Percentiles rank a stretch among this genome's conserved stretches.
phyloP scores from a whole-genome alignment of 164 flowering plant genomes.

The Vitis rotundifolia region DNA sequence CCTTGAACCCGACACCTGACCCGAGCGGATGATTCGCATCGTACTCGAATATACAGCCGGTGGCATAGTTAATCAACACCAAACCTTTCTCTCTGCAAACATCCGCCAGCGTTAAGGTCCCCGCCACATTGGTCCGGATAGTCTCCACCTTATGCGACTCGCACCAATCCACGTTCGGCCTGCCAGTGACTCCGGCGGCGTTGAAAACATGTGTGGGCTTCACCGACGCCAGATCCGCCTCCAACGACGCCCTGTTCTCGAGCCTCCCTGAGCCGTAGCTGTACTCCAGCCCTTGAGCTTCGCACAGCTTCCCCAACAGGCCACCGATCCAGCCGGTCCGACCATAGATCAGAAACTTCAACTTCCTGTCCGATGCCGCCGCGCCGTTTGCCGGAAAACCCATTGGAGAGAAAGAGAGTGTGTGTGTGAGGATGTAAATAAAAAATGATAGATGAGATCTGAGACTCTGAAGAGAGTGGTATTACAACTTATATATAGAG shows the following conservation, averaged over 20 bases:
- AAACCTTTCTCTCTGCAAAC: constrained; percentile 53
- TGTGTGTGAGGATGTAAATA: background rate
- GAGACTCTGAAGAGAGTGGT: background rate
- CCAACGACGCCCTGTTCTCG: constrained; percentile 48
- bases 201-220: constrained; percentile 67
- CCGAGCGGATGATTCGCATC: constrained; percentile 49
- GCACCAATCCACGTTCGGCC: constrained; percentile 79
- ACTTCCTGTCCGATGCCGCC: constrained; percentile 14
- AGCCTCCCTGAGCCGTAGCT: constrained; percentile 61
- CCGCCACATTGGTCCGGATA: constrained; percentile 60
- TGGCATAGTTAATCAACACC: constrained; percentile 57
- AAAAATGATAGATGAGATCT: background rate
- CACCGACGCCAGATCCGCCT: constrained; percentile 41
- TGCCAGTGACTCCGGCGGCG: constrained; percentile 73
- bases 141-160: constrained; percentile 76
- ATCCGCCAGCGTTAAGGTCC: constrained; percentile 63
- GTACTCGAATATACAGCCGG: constrained; percentile 72
- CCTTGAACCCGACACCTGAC: constrained; percentile 66
- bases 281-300: constrained; percentile 40
- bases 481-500: too few relatives aligned
- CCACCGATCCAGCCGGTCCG: constrained; percentile 82
- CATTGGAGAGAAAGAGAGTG: constrained; percentile 21
- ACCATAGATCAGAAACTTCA: constrained; percentile 68
- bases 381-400: constrained; percentile 40
- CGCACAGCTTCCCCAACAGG: constrained; percentile 57